Conservation (phyloP, 2,329 filamentous ascomycete species). For the Colletotrichum camelliae region DNA sequence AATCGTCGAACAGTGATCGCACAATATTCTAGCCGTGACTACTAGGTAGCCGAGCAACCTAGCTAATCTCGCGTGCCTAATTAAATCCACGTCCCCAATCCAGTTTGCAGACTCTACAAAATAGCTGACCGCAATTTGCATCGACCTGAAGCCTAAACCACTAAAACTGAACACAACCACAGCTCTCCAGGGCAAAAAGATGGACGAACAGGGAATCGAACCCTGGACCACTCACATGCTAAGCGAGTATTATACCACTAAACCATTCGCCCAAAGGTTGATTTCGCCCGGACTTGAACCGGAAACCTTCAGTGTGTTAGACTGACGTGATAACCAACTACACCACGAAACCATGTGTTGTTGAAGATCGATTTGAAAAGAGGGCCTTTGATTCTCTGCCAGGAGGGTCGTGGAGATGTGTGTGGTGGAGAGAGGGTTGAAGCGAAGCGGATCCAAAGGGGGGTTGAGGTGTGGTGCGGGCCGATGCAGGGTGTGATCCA, state of each 20-base stretch:
- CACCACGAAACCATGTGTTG: constrained; percentile 27
- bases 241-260: constrained; percentile 24
- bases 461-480: background rate
- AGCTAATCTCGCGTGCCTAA: no score
- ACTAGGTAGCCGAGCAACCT: no score
- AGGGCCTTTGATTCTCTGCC: background rate
- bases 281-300: constrained; percentile 24
- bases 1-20: no score
- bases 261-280: constrained; percentile 16
- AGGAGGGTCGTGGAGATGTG: background rate
- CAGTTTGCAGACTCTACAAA: no score
- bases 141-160: no score
- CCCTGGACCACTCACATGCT: constrained; percentile 23
- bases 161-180: no score
- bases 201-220: constrained; percentile 16
- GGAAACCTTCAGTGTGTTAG: constrained; percentile 37
- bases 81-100: no score
- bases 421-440: background rate
- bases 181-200: background rate
- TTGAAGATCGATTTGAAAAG: background rate
- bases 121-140: no score
- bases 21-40: no score
- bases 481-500: background rate
- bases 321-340: constrained; percentile 56
- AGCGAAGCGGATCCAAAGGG: background rate